Evolutionary conservation across 1,284 basidiomycete genomes (phyloP).

Genomic region (Irpex lacteus): DNA sequence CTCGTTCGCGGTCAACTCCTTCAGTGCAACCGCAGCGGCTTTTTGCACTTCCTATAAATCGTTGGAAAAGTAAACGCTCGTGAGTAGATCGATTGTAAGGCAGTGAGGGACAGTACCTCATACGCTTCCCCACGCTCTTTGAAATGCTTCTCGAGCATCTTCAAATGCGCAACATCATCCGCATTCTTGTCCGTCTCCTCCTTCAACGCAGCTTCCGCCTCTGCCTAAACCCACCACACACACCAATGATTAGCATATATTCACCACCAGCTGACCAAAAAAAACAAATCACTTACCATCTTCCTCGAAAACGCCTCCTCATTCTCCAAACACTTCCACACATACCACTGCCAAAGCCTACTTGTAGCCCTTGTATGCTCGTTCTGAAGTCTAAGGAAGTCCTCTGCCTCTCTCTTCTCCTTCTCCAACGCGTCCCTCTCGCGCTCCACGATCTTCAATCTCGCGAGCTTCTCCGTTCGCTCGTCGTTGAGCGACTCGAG

Average conservation of each 20-base stretch:
- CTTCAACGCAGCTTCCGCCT: conserved; percentile 54
- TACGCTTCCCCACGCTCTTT: conserved; percentile 67
- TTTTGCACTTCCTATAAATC: conserved; percentile 79
- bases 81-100: not conserved
- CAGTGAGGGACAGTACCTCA: conserved; percentile 44
- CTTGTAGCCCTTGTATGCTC: conserved; percentile 75
- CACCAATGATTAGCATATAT: not conserved
- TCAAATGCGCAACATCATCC: conserved; percentile 72
- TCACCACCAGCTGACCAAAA: not conserved
- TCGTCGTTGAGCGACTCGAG: conserved; percentile 89
- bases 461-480: conserved; percentile 81
- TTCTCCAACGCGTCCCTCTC: conserved; percentile 88
- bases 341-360: conserved; percentile 76
- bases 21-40: conserved; percentile 67
- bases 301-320: conserved; percentile 57
- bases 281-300: conserved; percentile 53
- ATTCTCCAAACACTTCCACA: conserved; percentile 68
- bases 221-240: conserved; percentile 38
- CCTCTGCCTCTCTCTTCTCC: conserved; percentile 85
- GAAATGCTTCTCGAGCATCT: conserved; percentile 67
- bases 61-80: not conserved
- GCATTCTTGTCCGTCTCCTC: conserved; percentile 73
- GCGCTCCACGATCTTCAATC: conserved; percentile 89
- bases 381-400: conserved; percentile 83
- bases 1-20: conserved; percentile 79